Conservation (phyloP, 306 rosid genomes). For the Malus domestica region DNA sequence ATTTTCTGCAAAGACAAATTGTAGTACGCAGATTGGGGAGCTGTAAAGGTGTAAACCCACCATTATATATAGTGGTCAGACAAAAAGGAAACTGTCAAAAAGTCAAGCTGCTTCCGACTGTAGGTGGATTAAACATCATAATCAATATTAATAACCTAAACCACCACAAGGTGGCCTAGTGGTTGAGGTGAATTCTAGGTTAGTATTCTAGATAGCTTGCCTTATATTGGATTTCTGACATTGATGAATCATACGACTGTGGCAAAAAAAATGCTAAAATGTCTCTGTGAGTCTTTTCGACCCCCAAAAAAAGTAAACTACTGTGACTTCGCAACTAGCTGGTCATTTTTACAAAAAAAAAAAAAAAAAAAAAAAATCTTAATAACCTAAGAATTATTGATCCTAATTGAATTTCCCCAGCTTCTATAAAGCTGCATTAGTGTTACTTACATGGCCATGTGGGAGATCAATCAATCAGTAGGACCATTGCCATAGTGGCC, state of each 20-base stretch:
- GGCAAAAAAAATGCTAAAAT: too few relatives aligned
- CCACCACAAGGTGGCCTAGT: too few relatives aligned
- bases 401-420: neutral
- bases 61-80: neutral
- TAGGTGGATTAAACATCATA: neutral
- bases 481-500: constrained; percentile 53
- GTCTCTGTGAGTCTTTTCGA: rapidly evolving
- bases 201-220: too few relatives aligned
- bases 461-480: constrained; percentile 32
- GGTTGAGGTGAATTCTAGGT: too few relatives aligned
- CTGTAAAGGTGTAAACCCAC: constrained; percentile 9
- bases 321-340: too few relatives aligned
- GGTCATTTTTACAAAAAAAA: too few relatives aligned
- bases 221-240: rapidly evolving
- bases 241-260: too few relatives aligned
- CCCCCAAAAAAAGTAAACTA: too few relatives aligned
- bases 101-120: constrained; percentile 1
- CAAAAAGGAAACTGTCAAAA: constrained; percentile 14
- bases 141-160: constrained; percentile 3
- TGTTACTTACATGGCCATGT: constrained; percentile 19
- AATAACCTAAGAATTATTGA: constrained; percentile 6
- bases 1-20: neutral
- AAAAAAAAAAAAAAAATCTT: neutral
- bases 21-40: neutral
- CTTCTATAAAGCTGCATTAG: too few relatives aligned